Evolutionary conservation across 2,329 filamentous ascomycete genomes (phyloP).

Genomic region (Pyrenochaeta sp.): DNA sequence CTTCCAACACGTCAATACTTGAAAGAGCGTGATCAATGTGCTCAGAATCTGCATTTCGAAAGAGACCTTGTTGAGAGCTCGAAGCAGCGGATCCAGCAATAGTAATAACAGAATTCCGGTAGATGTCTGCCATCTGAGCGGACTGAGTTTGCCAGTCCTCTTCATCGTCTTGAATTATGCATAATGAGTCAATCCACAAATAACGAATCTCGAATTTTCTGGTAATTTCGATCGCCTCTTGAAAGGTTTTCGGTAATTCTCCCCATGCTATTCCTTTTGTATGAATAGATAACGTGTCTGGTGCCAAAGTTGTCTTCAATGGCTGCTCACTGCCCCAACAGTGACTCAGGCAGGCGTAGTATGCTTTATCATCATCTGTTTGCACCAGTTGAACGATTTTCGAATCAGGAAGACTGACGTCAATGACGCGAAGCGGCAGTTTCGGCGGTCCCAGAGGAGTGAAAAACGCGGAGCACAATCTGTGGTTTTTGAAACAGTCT

Average conservation of each 20-base stretch:
- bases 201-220: no score
- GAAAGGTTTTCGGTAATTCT: no score
- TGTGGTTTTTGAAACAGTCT: constrained; percentile 1
- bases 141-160: no score
- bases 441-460: background rate
- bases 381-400: constrained; percentile 1
- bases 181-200: no score
- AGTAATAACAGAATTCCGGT: no score
- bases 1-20: background rate
- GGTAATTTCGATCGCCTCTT: no score
- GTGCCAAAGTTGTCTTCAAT: constrained; percentile 1
- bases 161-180: no score
- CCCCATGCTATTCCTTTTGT: constrained; percentile 5
- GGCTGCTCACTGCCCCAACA: constrained; percentile 14
- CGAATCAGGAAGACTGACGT: background rate
- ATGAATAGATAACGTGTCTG: background rate
- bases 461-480: background rate
- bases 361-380: background rate
- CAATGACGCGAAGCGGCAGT: background rate
- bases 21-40: background rate
- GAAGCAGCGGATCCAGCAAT: constrained; percentile 2
- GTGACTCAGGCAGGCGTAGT: constrained; percentile 20
- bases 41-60: no score
- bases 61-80: no score
- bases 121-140: no score